Base-by-base conservation (phyloP, 225 moss, liverwort and hornwort genomes). In the Polytrichum formosum region DNA sequence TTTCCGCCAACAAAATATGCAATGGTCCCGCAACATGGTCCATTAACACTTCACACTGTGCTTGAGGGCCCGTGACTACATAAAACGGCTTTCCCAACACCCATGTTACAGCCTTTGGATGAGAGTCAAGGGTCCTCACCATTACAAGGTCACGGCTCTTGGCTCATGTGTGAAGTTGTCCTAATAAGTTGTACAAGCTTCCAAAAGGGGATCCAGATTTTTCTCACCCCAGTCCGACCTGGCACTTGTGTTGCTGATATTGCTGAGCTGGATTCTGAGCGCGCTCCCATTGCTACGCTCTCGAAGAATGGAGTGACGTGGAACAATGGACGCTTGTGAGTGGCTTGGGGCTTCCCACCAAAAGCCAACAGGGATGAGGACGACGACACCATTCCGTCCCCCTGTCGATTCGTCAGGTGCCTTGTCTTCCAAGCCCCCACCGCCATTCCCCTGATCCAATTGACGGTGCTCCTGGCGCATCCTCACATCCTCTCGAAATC, bases 391-490 rank as follows among this genome's bases (percentile, higher is more conserved):
- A 6, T 56, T 62, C 70, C 76, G 61, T 59, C 9, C 6, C 10
- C 22, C 16, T 69, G 74, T 67, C 85, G 79, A 80, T 85, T 82
- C 82, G 65, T 79, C 79, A 65, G 67, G 21, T 67, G 55, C 70
- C 81, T 76, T 82, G 82, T 37, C 66, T 72, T 16, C 72, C 82
- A 85, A 77, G 79, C 67, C 1, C 26, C 84, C 84, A 75, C 84
- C 76, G 81, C 59, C 21, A 58, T 58, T 20, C 4, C 56, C 58
- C 23, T 20, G 58, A 58, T 22, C 58, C 58, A 58, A 20, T 20
- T 58, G 23, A 20, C 20, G 23, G 58, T 58, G 21, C 23, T 23
- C 9, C 58, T 6, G 20, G 58, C 7, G 21, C 20, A 58, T 20
- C 58, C 23, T n/a, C 7, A 58, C 7, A 58, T 6, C 20, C 58